Evolutionary conservation across 1,284 basidiomycete genomes (phyloP).

Genomic region (Boletellus dicymbophilus): DNA sequence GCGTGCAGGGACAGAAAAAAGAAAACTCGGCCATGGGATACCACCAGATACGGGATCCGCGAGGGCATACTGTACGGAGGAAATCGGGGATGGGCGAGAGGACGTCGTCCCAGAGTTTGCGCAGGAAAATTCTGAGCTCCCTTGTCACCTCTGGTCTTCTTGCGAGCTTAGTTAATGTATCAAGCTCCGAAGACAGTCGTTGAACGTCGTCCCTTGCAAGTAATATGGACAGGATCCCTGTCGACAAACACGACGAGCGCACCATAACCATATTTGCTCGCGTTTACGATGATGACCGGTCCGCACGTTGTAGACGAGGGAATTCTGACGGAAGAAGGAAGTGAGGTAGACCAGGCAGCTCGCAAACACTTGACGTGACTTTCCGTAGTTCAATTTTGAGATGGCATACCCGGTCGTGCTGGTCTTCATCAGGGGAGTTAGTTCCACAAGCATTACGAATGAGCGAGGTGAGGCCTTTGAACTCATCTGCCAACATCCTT

Average conservation of each 20-base stretch:
- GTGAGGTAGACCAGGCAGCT: not conserved
- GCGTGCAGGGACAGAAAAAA: slow-evolving; percentile 18
- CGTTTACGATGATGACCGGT: slow-evolving; percentile 29
- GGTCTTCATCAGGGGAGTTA: not conserved
- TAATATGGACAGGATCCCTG: slow-evolving; percentile 9
- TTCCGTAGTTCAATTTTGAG: not conserved
- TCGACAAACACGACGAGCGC: slow-evolving; percentile 19
- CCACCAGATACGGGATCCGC: slow-evolving; percentile 38
- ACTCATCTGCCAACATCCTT: not conserved
- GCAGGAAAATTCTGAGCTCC: slow-evolving; percentile 12
- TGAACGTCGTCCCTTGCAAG: not conserved
- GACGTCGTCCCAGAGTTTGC: slow-evolving; percentile 29
- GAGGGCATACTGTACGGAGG: slow-evolving; percentile 5
- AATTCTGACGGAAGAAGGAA: not conserved
- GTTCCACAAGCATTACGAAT: not conserved
- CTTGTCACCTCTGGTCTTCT: not conserved
- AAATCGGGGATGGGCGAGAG: slow-evolving; percentile 23
- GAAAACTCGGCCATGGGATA: slow-evolving; percentile 36
- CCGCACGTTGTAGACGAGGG: slow-evolving; percentile 16
- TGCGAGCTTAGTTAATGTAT: not conserved
- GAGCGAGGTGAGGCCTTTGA: not conserved
- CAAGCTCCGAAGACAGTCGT: not conserved
- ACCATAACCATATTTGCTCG: not conserved
- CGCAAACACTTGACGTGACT: not conserved
- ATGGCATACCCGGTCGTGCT: not conserved